Evolutionary conservation across 768 basidiomycete species (phyloP), one percentile per base, ranked within the genome.

Genomic region (Dictyophora rubrovolvata): DNA sequence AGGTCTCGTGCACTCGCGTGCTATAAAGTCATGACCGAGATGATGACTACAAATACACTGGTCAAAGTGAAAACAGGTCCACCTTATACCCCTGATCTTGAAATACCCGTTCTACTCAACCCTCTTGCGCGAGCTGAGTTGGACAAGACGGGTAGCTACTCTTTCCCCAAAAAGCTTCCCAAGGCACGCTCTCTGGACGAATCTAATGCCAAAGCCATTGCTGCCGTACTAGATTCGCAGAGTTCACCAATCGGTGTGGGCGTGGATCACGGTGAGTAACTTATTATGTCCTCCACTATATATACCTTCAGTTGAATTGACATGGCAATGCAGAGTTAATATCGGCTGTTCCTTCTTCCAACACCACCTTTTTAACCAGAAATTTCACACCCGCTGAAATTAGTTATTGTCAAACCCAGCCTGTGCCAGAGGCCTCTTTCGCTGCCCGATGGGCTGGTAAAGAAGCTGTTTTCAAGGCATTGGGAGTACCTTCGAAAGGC

Each of bases 361-460:
- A 94, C 69, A 80, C 84, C 18, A 88, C 83, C 17, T 99, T 98
- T 74, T 75, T 96, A 56, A 67, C 80, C 57, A 87, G 93, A 62
- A 99, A 99, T 78, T 99, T 96, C 74, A 98, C 94, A 18, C 82
- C 85, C 10, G 83, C 78, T 21, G 96, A 99, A 74, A 81, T 86
- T 64, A 73, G 79, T 11, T 97, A 98, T 77, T 97, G 94, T 73
- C 77, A 74, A 54, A 65, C 80, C n/a, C 93, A 97, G 66, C 86
- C 95, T 1, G 89, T 89, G 52, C 84, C 90, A 17, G 72, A 80
- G 1, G 87, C 96, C 8, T 97, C 95, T 1, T 93, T 96, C 68
- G 95, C 96, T 20, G 94, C 89, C 36, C 88, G 94, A 58, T 99
- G 96, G 95, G 89, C 82, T 28, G 95, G 92, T 54, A 99, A 98